A percentile compares a stretch with the other conserved stretches of the same genome.
These are phyloP conservation scores for Corymbia citriodora DNA, from an alignment of 441 rosid genomes.

Conservation along the genomic window DNA sequence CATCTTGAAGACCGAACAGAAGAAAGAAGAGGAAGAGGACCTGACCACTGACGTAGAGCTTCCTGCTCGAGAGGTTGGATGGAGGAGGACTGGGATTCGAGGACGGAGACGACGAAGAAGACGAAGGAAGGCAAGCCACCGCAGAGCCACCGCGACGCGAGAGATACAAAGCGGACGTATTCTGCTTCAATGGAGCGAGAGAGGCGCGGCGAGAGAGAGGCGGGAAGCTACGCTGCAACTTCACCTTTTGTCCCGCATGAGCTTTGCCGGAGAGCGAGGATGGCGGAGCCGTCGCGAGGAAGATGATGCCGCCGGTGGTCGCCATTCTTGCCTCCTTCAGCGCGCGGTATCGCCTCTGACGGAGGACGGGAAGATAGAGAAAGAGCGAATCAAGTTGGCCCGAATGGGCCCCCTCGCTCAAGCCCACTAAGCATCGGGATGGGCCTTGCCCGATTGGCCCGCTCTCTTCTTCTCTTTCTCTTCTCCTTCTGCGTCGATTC, in stretches of 20 bases:
- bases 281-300: neutral
- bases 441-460: neutral
- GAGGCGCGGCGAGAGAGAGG: neutral
- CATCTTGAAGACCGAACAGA: neutral
- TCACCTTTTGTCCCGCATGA: neutral
- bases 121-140: neutral
- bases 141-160: neutral
- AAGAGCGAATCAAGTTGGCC: neutral
- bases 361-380: neutral
- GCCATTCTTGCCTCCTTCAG: neutral
- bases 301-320: neutral
- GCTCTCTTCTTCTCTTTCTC: neutral
- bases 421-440: neutral
- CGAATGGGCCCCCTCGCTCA: neutral
- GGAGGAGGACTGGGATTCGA: neutral
- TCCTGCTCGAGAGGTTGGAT: neutral
- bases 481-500: neutral
- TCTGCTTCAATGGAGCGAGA: neutral
- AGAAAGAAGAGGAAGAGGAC: neutral
- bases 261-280: neutral
- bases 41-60: slow-evolving; percentile 17
- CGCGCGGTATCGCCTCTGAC: neutral
- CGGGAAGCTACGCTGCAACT: neutral
- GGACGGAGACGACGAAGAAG: neutral
- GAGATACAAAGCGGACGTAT: neutral